Conservation (phyloP, 2,329 filamentous ascomycete genomes). For the Colletotrichum melonis region DNA sequence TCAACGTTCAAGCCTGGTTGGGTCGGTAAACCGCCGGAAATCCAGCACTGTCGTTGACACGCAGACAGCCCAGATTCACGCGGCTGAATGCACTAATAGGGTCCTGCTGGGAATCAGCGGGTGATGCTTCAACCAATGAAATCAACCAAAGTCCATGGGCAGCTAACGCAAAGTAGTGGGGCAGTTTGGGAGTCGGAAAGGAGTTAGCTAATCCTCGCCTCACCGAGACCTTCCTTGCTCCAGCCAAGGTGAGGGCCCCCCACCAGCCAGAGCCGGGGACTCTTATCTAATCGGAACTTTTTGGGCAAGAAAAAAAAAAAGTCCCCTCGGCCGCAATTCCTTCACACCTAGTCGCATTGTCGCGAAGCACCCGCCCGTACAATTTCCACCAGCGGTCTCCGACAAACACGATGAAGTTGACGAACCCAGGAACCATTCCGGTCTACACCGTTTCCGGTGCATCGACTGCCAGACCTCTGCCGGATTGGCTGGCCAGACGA, state of each 20-base stretch:
- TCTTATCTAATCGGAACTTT: conserved; percentile 38
- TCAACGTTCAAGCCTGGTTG: background rate
- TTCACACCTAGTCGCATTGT: conserved; percentile 18
- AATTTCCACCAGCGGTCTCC: conserved; percentile 4
- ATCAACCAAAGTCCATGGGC: background rate
- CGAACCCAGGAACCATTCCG: conserved; percentile 83
- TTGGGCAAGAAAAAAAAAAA: conserved; percentile 25
- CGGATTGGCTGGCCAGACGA: conserved; percentile 93
- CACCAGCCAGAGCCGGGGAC: background rate
- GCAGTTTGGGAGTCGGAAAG: background rate
- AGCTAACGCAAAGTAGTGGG: conserved; percentile 34
- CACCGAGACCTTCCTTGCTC: background rate
- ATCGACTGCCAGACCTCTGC: conserved; percentile 85
- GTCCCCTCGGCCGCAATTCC: conserved; percentile 26
- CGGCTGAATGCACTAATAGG: conserved; percentile 31
- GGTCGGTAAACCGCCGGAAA: conserved; percentile 27
- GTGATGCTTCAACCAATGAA: conserved; percentile 7
- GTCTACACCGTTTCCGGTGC: conserved; percentile 97
- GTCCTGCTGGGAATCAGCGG: conserved; percentile 12
- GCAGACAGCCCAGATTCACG: conserved; percentile 18
- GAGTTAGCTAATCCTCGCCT: conserved; percentile 20
- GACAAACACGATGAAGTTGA: conserved; percentile 75
- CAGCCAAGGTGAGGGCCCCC: background rate
- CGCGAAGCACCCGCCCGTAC: conserved; percentile 20
- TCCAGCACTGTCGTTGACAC: conserved; percentile 9